These are phyloP conservation scores for Eleusine indica DNA, from an alignment of 176 grass and related monocot genomes.

Conservation along the genomic window DNA sequence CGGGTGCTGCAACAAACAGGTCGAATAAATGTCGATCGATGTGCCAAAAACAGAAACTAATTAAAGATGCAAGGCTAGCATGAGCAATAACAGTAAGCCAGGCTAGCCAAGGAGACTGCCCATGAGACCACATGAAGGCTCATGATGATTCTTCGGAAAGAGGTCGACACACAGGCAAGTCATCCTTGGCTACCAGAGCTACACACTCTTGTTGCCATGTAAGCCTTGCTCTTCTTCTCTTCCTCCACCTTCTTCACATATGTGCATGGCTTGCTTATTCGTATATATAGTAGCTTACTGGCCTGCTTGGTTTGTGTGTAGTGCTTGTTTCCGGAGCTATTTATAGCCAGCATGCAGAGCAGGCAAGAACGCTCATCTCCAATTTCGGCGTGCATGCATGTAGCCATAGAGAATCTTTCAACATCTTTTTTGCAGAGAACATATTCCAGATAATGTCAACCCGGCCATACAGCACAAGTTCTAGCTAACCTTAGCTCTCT, in stretches of 20 bases:
- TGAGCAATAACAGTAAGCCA: slow-evolving; percentile 38
- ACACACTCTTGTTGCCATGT: slow-evolving; percentile 37
- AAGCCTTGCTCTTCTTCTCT: slow-evolving; percentile 31
- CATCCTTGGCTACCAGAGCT: slow-evolving; percentile 54
- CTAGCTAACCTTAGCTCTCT: too few relatives aligned
- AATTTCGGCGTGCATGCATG: not conserved
- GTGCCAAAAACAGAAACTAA: not conserved
- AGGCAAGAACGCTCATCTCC: not conserved
- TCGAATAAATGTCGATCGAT: not conserved
- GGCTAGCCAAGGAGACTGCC: slow-evolving; percentile 61
- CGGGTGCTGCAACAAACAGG: too few relatives aligned
- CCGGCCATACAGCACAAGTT: not conserved
- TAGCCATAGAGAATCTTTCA: slow-evolving; percentile 28
- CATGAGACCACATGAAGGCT: slow-evolving; percentile 20
- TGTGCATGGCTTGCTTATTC: not conserved
- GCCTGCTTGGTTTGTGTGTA: not conserved
- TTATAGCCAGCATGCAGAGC: slow-evolving; percentile 8
- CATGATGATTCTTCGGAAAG: slow-evolving; percentile 4
- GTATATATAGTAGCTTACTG: too few relatives aligned
- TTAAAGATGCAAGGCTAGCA: slow-evolving; percentile 37
- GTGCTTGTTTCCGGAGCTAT: not conserved
- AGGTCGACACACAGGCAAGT: slow-evolving; percentile 44
- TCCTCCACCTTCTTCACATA: not conserved
- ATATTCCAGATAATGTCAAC: slow-evolving; percentile 49
- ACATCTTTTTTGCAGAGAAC: slow-evolving; percentile 28